Percentiles rank a stretch among this genome's conserved stretches.
phyloP scores from a whole-genome alignment of 495 filamentous ascomycete species.

The Xylaria sp. region DNA sequence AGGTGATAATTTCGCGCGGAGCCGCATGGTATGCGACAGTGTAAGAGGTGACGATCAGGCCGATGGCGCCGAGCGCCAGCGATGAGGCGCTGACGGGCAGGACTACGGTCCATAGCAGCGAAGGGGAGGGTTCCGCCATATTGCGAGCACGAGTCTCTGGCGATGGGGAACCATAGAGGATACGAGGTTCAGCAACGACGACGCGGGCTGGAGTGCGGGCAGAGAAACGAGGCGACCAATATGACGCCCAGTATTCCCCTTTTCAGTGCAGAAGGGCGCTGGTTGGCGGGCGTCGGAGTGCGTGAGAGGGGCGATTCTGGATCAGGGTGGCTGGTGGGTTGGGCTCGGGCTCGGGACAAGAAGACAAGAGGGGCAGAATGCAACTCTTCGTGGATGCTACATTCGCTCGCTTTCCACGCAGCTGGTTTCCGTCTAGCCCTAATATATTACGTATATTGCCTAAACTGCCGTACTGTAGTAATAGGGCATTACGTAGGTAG shows the following conservation, averaged over 20 bases:
- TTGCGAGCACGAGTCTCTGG: slow-evolving; percentile 29
- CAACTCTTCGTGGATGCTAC: slow-evolving; percentile 17
- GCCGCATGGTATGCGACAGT: slow-evolving; percentile 55
- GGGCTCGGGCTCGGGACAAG: background rate
- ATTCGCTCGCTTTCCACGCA: background rate
- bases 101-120: slow-evolving; percentile 52
- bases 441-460: too few relatives aligned
- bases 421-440: slow-evolving; percentile 11
- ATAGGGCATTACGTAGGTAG: too few relatives aligned
- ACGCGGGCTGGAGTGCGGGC: slow-evolving; percentile 1
- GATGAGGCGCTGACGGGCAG: slow-evolving; percentile 57
- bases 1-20: slow-evolving; percentile 55
- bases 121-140: slow-evolving; percentile 49
- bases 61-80: slow-evolving; percentile 51
- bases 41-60: slow-evolving; percentile 52
- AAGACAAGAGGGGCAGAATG: slow-evolving; percentile 21
- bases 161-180: slow-evolving; percentile 32
- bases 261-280: slow-evolving; percentile 24
- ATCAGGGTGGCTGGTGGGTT: slow-evolving; percentile 27
- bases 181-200: background rate
- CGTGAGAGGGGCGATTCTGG: slow-evolving; percentile 10
- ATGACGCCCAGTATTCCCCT: slow-evolving; percentile 23
- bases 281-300: slow-evolving; percentile 21
- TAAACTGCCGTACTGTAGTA: too few relatives aligned
- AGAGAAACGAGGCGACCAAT: slow-evolving; percentile 25